Evolutionary conservation across 768 basidiomycete genomes (phyloP), one percentile per base, ranked within the genome.

Genomic region (Lanmaoa rubissima): DNA sequence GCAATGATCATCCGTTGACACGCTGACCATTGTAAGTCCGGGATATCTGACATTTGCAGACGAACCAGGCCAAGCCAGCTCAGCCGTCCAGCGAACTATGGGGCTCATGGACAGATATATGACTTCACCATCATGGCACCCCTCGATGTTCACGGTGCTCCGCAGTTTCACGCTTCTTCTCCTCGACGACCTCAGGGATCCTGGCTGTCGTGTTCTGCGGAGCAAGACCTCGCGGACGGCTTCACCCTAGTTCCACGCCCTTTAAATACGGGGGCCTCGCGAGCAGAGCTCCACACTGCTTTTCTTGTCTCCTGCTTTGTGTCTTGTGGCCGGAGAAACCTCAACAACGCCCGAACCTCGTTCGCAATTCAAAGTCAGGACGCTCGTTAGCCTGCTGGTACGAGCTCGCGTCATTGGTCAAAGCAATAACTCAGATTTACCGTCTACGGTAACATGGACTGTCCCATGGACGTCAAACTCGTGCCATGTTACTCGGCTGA

Each of bases 281-380:
- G 50, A 53, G 58, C 43, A 57, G 36, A 53, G 41, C 56, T 35
- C 48, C 52, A 50, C 51, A 60, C 62, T 59, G 62, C 67, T 57
- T 62, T 61, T 58, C 67, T 54, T 31, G 62, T 66, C 59, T 53
- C 60, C 47, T 57, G 60, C 66, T 28, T 63, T 59, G 57, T 64
- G 60, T 60, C 48, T 51, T 59, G 58, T 66, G 58, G 56, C 50
- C 43, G 61, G 59, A 58, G 53, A 61, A 53, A 61, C 51, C 48
- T 53, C 68, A 50, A 59, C 65, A 63, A 68, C 51, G 59, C 60
- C 66, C 57, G 58, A 57, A 55, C 68, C 66, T 72, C 65, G 51
- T 68, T 61, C 67, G 63, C 59, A 58, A 62, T 67, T 59, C 69
- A 66, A 67, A 60, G 59, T 61, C 69, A 64, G 59, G 59, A 57